Evolutionary conservation across 768 basidiomycete genomes (phyloP).

Genomic region (Boletus rubescentipes): DNA sequence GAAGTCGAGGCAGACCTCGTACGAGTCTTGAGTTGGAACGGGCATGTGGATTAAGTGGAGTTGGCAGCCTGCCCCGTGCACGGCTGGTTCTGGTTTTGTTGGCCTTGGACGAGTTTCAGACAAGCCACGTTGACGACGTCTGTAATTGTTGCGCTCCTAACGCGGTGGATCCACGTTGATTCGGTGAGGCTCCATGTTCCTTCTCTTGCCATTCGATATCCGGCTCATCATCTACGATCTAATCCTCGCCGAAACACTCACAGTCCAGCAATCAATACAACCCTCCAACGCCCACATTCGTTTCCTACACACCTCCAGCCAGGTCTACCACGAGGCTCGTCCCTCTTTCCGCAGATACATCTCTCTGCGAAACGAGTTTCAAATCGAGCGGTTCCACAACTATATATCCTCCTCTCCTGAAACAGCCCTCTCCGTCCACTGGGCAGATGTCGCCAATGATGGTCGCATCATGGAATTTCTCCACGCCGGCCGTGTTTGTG

Average conservation of each 20-base stretch:
- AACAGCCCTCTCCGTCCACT: conserved; percentile 26
- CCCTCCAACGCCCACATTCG: conserved; percentile 36
- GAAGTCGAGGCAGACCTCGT: conserved; percentile 68
- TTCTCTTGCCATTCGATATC: conserved; percentile 33
- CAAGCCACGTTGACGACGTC: conserved; percentile 25
- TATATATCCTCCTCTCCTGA: conserved; percentile 23
- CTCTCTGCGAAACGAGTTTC: conserved; percentile 39
- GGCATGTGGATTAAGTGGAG: conserved; percentile 47
- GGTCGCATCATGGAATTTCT: conserved; percentile 29
- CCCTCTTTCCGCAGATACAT: conserved; percentile 31
- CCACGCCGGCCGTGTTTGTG: conserved; percentile 20
- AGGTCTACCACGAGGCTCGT: conserved; percentile 33
- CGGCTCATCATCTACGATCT: conserved; percentile 36
- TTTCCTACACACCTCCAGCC: conserved; percentile 34
- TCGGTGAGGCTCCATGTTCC: conserved; percentile 30
- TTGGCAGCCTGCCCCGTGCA: conserved; percentile 21
- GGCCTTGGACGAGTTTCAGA: conserved; percentile 31
- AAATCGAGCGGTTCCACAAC: conserved; percentile 29
- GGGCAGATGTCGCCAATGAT: conserved; percentile 42
- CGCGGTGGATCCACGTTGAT: conserved; percentile 31
- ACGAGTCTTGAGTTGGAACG: conserved; percentile 48
- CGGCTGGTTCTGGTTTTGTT: conserved; percentile 36
- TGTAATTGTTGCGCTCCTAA: conserved; percentile 31
- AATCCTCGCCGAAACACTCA: conserved; percentile 28
- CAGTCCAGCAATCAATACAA: conserved; percentile 8